Evolutionary conservation across 768 basidiomycete species (phyloP), one percentile per base, ranked within the genome.

Genomic region (Leccinum boreale): DNA sequence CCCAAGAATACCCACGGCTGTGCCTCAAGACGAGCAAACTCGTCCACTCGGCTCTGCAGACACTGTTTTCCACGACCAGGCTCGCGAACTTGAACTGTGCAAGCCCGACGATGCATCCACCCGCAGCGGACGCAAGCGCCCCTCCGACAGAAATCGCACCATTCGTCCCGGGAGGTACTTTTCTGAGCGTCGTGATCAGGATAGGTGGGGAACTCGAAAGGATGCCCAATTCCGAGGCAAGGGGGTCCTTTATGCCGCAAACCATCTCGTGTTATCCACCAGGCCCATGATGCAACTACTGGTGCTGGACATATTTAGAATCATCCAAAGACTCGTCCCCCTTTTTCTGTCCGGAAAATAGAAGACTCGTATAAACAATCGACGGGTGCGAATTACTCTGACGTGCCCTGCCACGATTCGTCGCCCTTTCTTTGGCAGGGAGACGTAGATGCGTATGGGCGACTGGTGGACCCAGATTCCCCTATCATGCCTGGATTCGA

Each of bases 181-280:
- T 62, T 62, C 79, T 81, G 53, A 88, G 71, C 4, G 90, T 94
- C 4, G 93, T 95, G 63, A 97, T 82, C 33, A 96, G 81, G 49
- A 85, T 68, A 35, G 95, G 91, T 4, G 79, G 79, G 12, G 81
- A 77, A 33, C 69, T 70, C 24, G 93, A 89, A 45, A 97, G 78
- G 61, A 97, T 94, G 33, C 95, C 95, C 24, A 97, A 81, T 73
- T 97, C 94, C 9, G 92, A 95, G 1, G 94, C 94, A 3, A 98
- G 84, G 0, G 9, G 26, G 19, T 15, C 21, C 31, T 31, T 21
- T 26, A 21, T 17, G 12, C 47, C 35, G 23, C 47, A 36, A 42
- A 47, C 9, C 44, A 24, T 45, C 42, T 12, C n/a, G 17, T n/a
- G 23, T 33, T 4, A 0, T 15, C 12, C 10, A 3, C 17, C 8